phyloP scores from a whole-genome alignment of 768 basidiomycete genomes.

The Hygrophoropsis aurantiaca region DNA sequence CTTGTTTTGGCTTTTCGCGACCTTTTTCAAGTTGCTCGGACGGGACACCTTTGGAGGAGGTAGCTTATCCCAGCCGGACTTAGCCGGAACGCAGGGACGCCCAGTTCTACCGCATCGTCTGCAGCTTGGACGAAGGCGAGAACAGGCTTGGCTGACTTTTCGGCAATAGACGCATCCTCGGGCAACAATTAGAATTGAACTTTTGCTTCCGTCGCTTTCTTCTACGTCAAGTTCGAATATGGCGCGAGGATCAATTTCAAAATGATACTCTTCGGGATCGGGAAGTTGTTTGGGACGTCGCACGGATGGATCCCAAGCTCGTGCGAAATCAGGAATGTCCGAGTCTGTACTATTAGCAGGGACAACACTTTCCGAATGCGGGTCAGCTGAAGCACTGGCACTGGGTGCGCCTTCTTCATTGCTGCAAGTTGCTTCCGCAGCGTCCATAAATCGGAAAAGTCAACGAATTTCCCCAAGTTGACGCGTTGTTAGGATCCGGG shows the following conservation, averaged over 20 bases:
- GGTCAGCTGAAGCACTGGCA: no score
- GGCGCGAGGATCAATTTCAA: constrained; percentile 13
- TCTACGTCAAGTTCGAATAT: constrained; percentile 28
- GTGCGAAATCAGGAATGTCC: constrained; percentile 9
- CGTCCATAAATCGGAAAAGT: no score
- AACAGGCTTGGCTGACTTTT: constrained; percentile 14
- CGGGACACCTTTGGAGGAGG: constrained; percentile 19
- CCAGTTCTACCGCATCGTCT: constrained; percentile 17
- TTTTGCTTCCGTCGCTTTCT: constrained; percentile 4
- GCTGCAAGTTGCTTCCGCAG: no score
- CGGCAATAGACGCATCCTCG: constrained; percentile 16
- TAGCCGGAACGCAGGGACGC: background rate
- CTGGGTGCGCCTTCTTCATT: no score
- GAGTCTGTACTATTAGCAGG: constrained; percentile 6
- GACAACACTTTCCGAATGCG: no score
- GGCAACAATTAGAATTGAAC: constrained; percentile 22
- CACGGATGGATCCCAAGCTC: constrained; percentile 22
- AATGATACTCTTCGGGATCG: constrained; percentile 16
- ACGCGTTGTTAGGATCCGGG: no score
- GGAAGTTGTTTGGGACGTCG: constrained; percentile 25
- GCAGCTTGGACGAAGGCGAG: constrained; percentile 24
- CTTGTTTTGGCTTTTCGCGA: background rate
- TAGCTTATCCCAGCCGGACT: constrained; percentile 19
- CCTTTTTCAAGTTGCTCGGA: background rate
- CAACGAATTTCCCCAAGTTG: no score